phyloP scores from a whole-genome alignment of 345 rosid species.

The Physaria fendleri region DNA sequence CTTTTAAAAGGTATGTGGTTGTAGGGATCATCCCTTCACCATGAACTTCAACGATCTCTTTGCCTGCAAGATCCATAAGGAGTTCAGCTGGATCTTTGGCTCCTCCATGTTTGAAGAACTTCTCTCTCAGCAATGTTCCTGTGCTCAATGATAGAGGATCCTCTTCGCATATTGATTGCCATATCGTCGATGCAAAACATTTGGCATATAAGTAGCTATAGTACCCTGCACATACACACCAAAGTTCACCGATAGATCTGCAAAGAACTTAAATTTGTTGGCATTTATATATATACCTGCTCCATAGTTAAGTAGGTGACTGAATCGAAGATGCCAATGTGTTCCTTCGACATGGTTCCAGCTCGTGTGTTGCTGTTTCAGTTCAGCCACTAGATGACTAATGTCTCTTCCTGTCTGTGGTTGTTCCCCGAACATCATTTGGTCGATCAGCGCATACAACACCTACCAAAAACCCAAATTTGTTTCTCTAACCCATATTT shows the following conservation, averaged over 20 bases:
- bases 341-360: slow-evolving; percentile 92
- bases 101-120: slow-evolving; percentile 76
- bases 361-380: slow-evolving; percentile 62
- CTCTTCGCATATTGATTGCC: slow-evolving; percentile 72
- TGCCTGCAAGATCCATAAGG: slow-evolving; percentile 59
- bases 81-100: slow-evolving; percentile 75
- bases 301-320: slow-evolving; percentile 79
- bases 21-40: slow-evolving; percentile 64
- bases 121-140: slow-evolving; percentile 61
- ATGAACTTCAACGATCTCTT: slow-evolving; percentile 43
- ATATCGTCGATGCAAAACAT: slow-evolving; percentile 83
- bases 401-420: slow-evolving; percentile 36
- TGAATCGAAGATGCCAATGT: slow-evolving; percentile 76
- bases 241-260: background rate
- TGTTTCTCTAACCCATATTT: background rate
- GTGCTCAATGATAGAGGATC: slow-evolving; percentile 75
- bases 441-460: slow-evolving; percentile 75
- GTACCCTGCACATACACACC: slow-evolving; percentile 43
- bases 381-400: slow-evolving; percentile 58
- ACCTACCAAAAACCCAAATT: slow-evolving; percentile 40
- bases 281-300: slow-evolving; percentile 46
- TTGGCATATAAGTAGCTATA: slow-evolving; percentile 82
- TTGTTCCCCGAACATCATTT: slow-evolving; percentile 79
- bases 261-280: background rate
- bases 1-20: slow-evolving; percentile 49